A percentile compares a stretch with the other conserved stretches of the same genome.
Conservation (phyloP, 495 filamentous ascomycete genomes). For the Penicillium arizonense region DNA sequence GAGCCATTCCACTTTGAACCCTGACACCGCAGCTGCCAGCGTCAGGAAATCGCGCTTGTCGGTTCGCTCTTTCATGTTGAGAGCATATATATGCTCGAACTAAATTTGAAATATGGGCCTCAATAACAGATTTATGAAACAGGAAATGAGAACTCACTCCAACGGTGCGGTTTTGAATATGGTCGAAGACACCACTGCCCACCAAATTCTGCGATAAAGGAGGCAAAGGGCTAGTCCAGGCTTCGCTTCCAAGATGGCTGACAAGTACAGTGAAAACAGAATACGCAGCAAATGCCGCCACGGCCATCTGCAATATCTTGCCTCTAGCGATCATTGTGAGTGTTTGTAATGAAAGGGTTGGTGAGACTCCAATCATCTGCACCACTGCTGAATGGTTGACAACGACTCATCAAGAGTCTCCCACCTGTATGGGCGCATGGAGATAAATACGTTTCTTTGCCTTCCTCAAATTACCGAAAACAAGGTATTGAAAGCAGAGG, state of each 20-base stretch:
- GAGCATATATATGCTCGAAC: conserved; percentile 51
- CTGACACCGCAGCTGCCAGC: conserved; percentile 50
- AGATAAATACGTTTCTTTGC: background rate
- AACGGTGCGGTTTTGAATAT: conserved; percentile 28
- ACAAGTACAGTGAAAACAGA: background rate
- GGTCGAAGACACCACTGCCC: conserved; percentile 16
- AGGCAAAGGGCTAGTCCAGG: background rate
- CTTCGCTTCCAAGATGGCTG: background rate
- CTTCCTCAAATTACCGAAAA: background rate
- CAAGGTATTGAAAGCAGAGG: background rate
- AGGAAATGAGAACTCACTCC: conserved; percentile 16
- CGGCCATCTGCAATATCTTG: background rate
- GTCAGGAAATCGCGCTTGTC: conserved; percentile 62
- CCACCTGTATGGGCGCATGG: background rate
- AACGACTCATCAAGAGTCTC: background rate
- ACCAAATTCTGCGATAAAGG: background rate
- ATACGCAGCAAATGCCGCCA: background rate
- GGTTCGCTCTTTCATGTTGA: conserved; percentile 57
- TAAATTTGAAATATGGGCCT: conserved; percentile 4
- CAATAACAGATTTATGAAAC: background rate
- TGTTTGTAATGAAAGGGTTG: background rate
- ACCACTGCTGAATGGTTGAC: background rate
- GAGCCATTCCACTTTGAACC: conserved; percentile 54
- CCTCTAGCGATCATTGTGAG: background rate
- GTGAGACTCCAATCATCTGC: background rate